Conservation (phyloP, 345 rosid species). For the Hibiscus tridactylites region DNA sequence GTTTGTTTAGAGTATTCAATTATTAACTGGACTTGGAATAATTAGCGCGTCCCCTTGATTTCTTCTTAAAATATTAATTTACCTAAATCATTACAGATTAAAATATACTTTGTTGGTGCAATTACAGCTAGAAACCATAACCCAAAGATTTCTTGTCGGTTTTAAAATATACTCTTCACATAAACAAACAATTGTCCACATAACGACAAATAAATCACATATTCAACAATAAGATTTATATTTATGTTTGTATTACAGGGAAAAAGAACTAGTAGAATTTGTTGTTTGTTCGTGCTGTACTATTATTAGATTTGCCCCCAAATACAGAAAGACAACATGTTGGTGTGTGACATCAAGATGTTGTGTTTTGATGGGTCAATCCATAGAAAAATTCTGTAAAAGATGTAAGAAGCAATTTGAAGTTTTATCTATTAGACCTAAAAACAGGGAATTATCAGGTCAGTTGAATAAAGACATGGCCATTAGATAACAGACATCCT, state of each 20-base stretch:
- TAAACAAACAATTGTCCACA: too few relatives aligned
- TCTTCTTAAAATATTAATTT: neutral
- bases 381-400: neutral
- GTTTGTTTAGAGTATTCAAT: neutral
- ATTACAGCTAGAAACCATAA: slow-evolving; percentile 4
- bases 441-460: slow-evolving; percentile 4
- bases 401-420: neutral
- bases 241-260: too few relatives aligned
- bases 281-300: neutral
- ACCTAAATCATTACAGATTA: neutral
- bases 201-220: too few relatives aligned
- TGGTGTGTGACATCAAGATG: neutral
- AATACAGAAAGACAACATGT: neutral
- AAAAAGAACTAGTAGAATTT: too few relatives aligned
- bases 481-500: neutral
- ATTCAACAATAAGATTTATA: too few relatives aligned
- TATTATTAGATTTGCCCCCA: neutral
- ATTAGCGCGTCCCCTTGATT: neutral
- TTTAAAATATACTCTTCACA: too few relatives aligned
- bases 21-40: neutral
- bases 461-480: slow-evolving; percentile 9
- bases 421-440: neutral
- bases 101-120: neutral
- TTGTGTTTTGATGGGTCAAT: too few relatives aligned
- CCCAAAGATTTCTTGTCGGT: neutral